Evolutionary conservation across 2,329 filamentous ascomycete species (phyloP).

Genomic region (Endothia cerciana): DNA sequence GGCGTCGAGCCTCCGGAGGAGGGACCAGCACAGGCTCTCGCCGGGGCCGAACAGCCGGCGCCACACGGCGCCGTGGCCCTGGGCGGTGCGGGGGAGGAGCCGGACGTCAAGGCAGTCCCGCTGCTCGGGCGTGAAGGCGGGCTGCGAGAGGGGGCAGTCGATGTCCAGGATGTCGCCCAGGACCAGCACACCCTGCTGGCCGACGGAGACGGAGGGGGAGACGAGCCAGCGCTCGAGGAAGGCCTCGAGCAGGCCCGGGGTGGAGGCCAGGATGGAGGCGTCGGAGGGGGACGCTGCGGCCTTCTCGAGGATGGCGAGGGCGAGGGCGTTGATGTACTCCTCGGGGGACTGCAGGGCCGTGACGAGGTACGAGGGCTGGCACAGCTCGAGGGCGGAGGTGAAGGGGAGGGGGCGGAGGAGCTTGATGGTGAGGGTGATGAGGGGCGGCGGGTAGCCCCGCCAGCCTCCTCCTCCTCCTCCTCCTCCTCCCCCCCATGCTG

Average conservation of each 20-base stretch:
- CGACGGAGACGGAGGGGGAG: slow-evolving; percentile 57
- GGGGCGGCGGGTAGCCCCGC: slow-evolving; percentile 47
- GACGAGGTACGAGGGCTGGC: slow-evolving; percentile 54
- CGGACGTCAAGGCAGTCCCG: slow-evolving; percentile 24
- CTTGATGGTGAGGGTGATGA: slow-evolving; percentile 59
- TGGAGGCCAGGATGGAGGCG: slow-evolving; percentile 53
- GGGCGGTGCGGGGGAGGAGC: slow-evolving; percentile 41
- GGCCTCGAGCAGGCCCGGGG: slow-evolving; percentile 52
- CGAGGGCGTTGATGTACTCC: slow-evolving; percentile 61
- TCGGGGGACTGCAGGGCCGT: slow-evolving; percentile 57
- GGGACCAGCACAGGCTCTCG: slow-evolving; percentile 39
- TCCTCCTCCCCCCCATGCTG: no score
- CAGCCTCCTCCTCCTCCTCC: no score
- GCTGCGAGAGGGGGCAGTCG: slow-evolving; percentile 51
- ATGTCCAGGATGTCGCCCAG: slow-evolving; percentile 59
- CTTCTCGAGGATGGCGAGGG: slow-evolving; percentile 60
- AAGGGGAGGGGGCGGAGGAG: slow-evolving; percentile 59
- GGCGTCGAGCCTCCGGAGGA: slow-evolving; percentile 22
- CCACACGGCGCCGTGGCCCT: slow-evolving; percentile 60
- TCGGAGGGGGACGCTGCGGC: slow-evolving; percentile 53
- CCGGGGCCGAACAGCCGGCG: slow-evolving; percentile 52
- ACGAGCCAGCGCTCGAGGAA: slow-evolving; percentile 58
- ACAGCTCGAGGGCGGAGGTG: slow-evolving; percentile 53
- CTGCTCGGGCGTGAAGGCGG: slow-evolving; percentile 31
- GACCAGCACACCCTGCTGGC: slow-evolving; percentile 54